phyloP scores from a whole-genome alignment of 2,329 filamentous ascomycete species.

The Lasiodiplodia sp. region DNA sequence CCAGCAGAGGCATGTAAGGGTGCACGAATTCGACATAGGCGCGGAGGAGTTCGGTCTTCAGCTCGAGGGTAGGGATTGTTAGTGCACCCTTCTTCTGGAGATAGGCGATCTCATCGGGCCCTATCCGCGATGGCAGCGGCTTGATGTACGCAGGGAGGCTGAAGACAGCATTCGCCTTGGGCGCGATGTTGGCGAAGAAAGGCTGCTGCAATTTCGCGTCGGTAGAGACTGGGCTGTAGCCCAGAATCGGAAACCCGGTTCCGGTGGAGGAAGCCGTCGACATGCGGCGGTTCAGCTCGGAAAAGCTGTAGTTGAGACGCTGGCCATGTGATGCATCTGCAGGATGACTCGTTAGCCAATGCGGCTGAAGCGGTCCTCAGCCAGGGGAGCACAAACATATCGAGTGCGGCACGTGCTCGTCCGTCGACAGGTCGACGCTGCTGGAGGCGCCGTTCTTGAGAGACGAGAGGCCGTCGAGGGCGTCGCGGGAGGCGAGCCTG shows the following conservation, averaged over 20 bases:
- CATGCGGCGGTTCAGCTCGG: slow-evolving; percentile 54
- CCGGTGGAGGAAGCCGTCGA: slow-evolving; percentile 37
- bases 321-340: slow-evolving; percentile 59
- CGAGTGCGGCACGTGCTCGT: slow-evolving; percentile 69
- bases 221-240: slow-evolving; percentile 46
- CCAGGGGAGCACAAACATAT: slow-evolving; percentile 60
- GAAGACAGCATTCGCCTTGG: slow-evolving; percentile 51
- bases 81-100: slow-evolving; percentile 85
- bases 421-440: slow-evolving; percentile 51
- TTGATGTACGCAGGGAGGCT: slow-evolving; percentile 74
- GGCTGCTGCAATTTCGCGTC: slow-evolving; percentile 38
- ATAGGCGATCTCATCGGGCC: slow-evolving; percentile 82
- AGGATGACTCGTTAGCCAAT: slow-evolving; percentile 7
- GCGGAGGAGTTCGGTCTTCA: slow-evolving; percentile 83
- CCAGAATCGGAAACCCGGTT: slow-evolving; percentile 35
- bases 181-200: slow-evolving; percentile 57
- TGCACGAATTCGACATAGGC: slow-evolving; percentile 90
- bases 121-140: slow-evolving; percentile 77
- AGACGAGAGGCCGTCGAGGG: slow-evolving; percentile 44
- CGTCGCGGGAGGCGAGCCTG: slow-evolving; percentile 49
- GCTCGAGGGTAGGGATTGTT: slow-evolving; percentile 70
- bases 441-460: slow-evolving; percentile 37
- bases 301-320: slow-evolving; percentile 49
- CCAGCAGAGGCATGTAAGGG: slow-evolving; percentile 90
- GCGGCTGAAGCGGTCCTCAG: neutral